Evolutionary conservation across 139 green algal genomes (phyloP), one percentile per base, ranked within the genome.

Genomic region (Yamagishiella unicocca): DNA sequence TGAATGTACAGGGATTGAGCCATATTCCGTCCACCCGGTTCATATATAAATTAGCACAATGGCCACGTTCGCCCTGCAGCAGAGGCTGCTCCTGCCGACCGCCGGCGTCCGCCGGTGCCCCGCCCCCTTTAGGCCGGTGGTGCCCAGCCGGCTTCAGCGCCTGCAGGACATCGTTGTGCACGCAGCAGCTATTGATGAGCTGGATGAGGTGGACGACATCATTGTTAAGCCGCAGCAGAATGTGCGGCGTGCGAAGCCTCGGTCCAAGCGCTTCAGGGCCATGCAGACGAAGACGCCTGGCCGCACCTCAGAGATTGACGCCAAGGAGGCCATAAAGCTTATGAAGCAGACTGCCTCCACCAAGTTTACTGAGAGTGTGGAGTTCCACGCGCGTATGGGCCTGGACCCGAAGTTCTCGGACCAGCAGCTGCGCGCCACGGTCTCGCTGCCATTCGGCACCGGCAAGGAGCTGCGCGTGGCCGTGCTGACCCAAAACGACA

Each of bases 371-470:
- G 98, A 99, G 94, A 96, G 94, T 25, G 95, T 98, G 29, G 98
- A 99, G 93, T 84, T 98, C 62, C 98, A 99, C 92, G 96, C 94
- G 2, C 94, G 93, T 45, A 92, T 96, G 91, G 94, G 94, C 77
- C 89, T 97, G 86, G 95, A 98, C 92, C 96, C 96, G 43, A 98
- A 98, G 88, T 99, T 99, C 92, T 91, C 94, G 38, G 98, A 99
- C 91, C 98, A 99, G 95, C 98, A 99, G 95, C 95, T 99, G 82
- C 95, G 98, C 54, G 96, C 98, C 31, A 99, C 98, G 0, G 97
- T 99, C 42, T 95, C 92, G 29, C 90, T 99, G 87, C 98, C 98
- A 21, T 93, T 94, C 72, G 98, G 98, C 82, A 99, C 97, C 4
- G 98, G 98, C 87, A 98, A 99, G 93, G 92, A 93, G 84, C 94